A percentile compares a stretch with the other conserved stretches of the same genome.
phyloP scores from a whole-genome alignment of 2,329 filamentous ascomycete genomes.

The Coleophoma cylindrospora region DNA sequence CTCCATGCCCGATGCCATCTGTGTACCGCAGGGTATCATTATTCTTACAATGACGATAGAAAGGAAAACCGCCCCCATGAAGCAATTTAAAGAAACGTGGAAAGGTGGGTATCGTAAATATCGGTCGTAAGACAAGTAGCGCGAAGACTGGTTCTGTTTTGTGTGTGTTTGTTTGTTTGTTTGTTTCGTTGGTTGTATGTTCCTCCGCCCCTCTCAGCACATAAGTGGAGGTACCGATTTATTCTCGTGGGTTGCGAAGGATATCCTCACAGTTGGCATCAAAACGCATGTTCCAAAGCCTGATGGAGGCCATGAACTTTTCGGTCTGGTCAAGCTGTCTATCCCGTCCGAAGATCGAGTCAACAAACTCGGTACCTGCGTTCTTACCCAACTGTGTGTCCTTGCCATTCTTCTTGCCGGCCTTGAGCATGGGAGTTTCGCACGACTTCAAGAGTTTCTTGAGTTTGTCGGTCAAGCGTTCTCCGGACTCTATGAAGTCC shows the following conservation, averaged over 20 bases:
- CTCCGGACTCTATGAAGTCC: slow-evolving; percentile 85
- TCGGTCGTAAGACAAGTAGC: background rate
- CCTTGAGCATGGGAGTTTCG: slow-evolving; percentile 92
- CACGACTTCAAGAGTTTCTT: slow-evolving; percentile 84
- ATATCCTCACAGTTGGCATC: slow-evolving; percentile 92
- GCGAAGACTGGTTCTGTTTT: background rate
- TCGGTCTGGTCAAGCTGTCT: slow-evolving; percentile 83
- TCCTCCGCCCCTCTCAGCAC: background rate
- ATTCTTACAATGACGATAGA: background rate
- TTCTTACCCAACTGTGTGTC: slow-evolving; percentile 77
- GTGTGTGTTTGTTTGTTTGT: no score
- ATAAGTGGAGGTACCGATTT: background rate
- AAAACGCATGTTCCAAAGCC: slow-evolving; percentile 85
- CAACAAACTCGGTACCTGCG: slow-evolving; percentile 86
- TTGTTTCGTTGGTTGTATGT: no score
- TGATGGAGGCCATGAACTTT: slow-evolving; percentile 81
- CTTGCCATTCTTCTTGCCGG: slow-evolving; percentile 43
- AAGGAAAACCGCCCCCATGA: background rate
- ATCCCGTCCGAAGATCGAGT: slow-evolving; percentile 86
- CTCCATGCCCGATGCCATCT: background rate
- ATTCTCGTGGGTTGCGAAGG: slow-evolving; percentile 45
- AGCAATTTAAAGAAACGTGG: background rate
- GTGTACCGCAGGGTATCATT: background rate
- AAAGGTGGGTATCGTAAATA: slow-evolving; percentile 1
- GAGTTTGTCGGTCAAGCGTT: slow-evolving; percentile 80